phyloP scores from a whole-genome alignment of 441 rosid species.

The Omphalea diandra region DNA sequence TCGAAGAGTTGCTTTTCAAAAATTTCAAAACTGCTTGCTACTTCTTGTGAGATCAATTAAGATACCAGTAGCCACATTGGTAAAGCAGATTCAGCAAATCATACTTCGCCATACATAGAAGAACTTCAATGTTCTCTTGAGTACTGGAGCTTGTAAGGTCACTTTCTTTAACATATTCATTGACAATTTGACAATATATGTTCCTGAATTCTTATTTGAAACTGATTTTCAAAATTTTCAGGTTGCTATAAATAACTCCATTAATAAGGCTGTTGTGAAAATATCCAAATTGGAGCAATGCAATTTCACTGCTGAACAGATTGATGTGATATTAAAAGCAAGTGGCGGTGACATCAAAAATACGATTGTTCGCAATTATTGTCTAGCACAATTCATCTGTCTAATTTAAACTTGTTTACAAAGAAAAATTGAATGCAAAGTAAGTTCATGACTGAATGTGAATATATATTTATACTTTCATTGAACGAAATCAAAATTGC shows the following conservation, averaged over 20 bases:
- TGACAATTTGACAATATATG: conserved; percentile 8
- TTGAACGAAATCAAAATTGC: no score
- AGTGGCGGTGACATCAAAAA: conserved; percentile 96
- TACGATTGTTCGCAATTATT: no score
- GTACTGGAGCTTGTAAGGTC: conserved; percentile 87
- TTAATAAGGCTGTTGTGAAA: conserved; percentile 64
- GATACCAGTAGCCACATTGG: conserved; percentile 63
- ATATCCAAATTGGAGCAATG: conserved; percentile 72
- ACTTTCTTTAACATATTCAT: conserved; percentile 33
- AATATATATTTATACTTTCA: no score
- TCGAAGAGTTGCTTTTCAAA: conserved; percentile 67
- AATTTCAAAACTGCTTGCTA: conserved; percentile 62
- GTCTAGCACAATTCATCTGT: no score
- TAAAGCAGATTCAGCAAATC: conserved; percentile 61
- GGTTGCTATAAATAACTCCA: conserved; percentile 74
- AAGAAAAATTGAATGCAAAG: no score
- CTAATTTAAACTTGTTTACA: no score
- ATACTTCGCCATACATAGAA: conserved; percentile 48
- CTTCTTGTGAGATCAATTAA: conserved; percentile 67
- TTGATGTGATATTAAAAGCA: conserved; percentile 71
- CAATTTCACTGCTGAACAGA: conserved; percentile 51
- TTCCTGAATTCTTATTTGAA: conserved; percentile 26
- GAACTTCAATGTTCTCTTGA: conserved; percentile 66
- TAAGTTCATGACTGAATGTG: no score
- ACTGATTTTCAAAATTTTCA: conserved; percentile 35